Evolutionary conservation across 2,329 filamentous ascomycete species (phyloP).

Genomic region (Talaromyces marneffei): DNA sequence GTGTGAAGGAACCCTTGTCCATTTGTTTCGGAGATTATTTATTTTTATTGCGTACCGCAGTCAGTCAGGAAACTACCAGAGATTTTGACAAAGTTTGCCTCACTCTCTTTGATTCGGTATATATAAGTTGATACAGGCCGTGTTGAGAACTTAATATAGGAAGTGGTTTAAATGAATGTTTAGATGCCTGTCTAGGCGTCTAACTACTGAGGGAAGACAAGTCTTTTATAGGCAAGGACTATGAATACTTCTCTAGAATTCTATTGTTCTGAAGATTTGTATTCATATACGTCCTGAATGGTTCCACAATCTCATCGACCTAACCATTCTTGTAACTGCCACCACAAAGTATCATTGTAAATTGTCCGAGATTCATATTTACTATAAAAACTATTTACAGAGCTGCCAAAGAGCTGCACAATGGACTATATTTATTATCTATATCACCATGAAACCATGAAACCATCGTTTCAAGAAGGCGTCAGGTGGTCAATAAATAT

Average conservation of each 20-base stretch:
- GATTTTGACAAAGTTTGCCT: no score
- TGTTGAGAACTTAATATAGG: not conserved
- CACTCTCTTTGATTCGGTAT: not conserved
- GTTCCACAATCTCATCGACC: not conserved
- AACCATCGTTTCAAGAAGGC: not conserved
- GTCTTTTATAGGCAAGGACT: not conserved
- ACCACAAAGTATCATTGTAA: not conserved
- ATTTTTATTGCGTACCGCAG: not conserved
- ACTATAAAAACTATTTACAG: not conserved
- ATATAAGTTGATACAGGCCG: not conserved
- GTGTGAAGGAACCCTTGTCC: not conserved
- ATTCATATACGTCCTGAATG: no score
- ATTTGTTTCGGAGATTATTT: not conserved
- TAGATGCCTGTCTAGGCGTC: not conserved
- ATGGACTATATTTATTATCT: not conserved
- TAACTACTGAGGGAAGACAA: no score
- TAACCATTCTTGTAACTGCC: not conserved
- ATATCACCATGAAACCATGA: no score
- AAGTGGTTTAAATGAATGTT: not conserved
- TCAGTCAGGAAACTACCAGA: no score
- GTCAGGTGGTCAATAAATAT: not conserved
- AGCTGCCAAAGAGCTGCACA: not conserved
- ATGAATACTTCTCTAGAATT: not conserved
- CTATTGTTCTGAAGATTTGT: not conserved
- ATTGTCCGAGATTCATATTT: no score